Base-by-base conservation (phyloP, 352 stramenopile species). In the Pythium aquatile region DNA sequence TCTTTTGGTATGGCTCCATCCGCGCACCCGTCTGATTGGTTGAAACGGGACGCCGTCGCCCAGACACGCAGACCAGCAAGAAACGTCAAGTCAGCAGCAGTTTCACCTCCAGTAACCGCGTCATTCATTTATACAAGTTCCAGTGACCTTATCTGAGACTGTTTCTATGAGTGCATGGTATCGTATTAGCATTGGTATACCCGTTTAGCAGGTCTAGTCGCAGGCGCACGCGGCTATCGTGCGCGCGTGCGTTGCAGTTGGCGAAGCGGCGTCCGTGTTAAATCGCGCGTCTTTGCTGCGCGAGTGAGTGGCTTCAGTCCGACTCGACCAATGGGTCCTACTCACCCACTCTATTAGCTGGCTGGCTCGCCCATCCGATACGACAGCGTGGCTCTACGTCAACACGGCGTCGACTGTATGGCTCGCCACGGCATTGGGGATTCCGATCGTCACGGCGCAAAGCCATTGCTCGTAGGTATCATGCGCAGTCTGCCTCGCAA, bases 281-380 rank as follows among this genome's bases (percentile, higher is more conserved):
- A 49, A 49, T 49, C 42, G 42, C 42, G 42, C n/a, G 42, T 49
- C 42, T 49, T 49, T 49, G 42, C 16, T 49, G 42, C 42, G 42
- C 42, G 42, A 49, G 17, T 46, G 39, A 49, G 42, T 49, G 42
- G 42, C 42, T 49, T 49, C 42, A 49, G 42, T 49, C 42, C 42
- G 42, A 49, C 42, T 17, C n/a, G 17, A 39, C 33, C 33, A 39
- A 24, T 24, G 20, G 20, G 20, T 24, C 20, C 20, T 24, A 24
- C 20, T 24, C 20, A 24, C 20, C 20, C 20, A 24, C 20, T 24
- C 20, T 24, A 24, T 24, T 24, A 24, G 20, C 20, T 24, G 33
- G 13, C 33, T 39, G 33, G 33, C 8, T 39, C 13, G 33, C 33
- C 33, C 33, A 39, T 39, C 33, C 33, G 33, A 24, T 24, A 24